Base-by-base conservation (phyloP, 768 basidiomycete species). In the Leccinum barrowsii region DNA sequence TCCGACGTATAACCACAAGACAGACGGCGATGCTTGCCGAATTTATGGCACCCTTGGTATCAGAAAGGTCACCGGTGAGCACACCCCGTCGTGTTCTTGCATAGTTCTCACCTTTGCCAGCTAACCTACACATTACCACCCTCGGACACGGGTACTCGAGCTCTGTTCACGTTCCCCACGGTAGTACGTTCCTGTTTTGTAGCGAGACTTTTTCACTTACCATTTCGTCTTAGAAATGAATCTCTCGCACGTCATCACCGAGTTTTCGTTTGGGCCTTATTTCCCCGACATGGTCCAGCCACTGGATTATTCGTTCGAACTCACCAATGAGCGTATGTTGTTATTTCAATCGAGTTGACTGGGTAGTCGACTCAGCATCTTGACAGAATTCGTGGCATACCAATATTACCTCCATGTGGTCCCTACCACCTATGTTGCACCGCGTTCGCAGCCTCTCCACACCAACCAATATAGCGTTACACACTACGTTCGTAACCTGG, bases 401-500 rank as follows among this genome's bases (percentile, higher is more conserved):
- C 94, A 96, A 69, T 98, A 98, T 72, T 98, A 89, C 81, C 76
- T 98, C 13, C 90, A 92, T 59, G 90, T 99, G 67, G 96, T 99
- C 11, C 95, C 96, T 2, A 98, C 96, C 1, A 91, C 90, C 3
- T 98, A 98, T 74, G 82, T 93, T 53, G 85, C 89, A 0, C 85
- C 90, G 7, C 85, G 88, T 30, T 77, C 82, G 12, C 34, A 58
- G 0, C 87, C 89, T 4, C 73, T 93, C 3, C 70, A 81, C 42
- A 94, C 92, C 2, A 82, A 90, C 68, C 92, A 96, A 72, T 98
- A 98, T 75, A 92, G 91, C 49, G 96, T 98, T 5, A 98, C 93
- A 0, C 93, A 97, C 74, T 96, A 98, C 64, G 85, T 83, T 2
- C 85, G 91, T 30, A 79, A 82, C 17, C 76, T 97, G 2, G 76